Evolutionary conservation across 495 filamentous ascomycete genomes (phyloP), one percentile per base, ranked within the genome.

Genomic region (Evernia prunastri): DNA sequence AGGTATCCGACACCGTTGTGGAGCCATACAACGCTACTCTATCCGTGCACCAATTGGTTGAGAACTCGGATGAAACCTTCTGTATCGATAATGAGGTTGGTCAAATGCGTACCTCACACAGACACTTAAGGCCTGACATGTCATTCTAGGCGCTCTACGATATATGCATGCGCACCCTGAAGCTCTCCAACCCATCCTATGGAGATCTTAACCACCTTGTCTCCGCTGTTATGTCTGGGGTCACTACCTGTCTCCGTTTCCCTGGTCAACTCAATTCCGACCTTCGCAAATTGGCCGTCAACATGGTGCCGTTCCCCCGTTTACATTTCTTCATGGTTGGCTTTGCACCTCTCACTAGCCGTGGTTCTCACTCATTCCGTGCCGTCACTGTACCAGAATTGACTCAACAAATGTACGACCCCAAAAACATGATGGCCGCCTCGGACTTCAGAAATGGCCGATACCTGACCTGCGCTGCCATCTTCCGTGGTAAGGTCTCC

Each of bases 251-350:
- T 75, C 85, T 99, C 67, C 95, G 94, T 79, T 99, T 99, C 87
- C 94, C 94, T 60, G 94, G 94, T 74, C 94, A 99, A 84, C 89
- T 99, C 66, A 99, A 99, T 88, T 97, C 95, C 70, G 94, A 99
- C 81, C 90, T 99, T 68, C 91, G 94, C 82, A 99, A 99, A 84
- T 82, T 97, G 74, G 94, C 94, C 72, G 94, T 99, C 81, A 99
- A 99, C 90, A 99, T 99, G 94, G 94, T 99, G 83, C 94, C 94
- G 64, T 99, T 99, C 88, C 94, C 94, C 73, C 94, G 94, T 89
- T 90, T 99, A 61, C 94, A 99, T 81, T 99, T 99, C 89, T 99
- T 99, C 89, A 99, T 99, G 94, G 95, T 99, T 76, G 94, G 94
- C 76, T 99, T 99, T 79, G 93, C 94, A 77, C 94, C 94, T 75